These are phyloP conservation scores for Metschnikowia orientalis DNA, from an alignment of 805 yeast genomes.

Conservation along the genomic window DNA sequence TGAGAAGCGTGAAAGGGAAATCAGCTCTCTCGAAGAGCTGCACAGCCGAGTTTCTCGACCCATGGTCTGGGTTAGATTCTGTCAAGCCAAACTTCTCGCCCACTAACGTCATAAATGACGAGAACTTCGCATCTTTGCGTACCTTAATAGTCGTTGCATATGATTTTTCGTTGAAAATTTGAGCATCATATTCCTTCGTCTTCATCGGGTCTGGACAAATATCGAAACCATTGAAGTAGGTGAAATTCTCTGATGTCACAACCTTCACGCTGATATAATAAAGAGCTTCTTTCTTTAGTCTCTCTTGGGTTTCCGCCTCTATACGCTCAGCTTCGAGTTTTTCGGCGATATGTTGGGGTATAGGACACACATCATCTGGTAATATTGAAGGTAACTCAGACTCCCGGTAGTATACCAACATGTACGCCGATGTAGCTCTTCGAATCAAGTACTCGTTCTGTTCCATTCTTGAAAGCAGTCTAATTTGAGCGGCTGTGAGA, in stretches of 20 bases:
- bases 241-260: slow-evolving; percentile 51
- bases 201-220: slow-evolving; percentile 58
- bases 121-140: slow-evolving; percentile 51
- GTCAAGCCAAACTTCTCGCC: slow-evolving; percentile 39
- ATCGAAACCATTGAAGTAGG: slow-evolving; percentile 68
- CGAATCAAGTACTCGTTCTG: slow-evolving; percentile 60
- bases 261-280: slow-evolving; percentile 48
- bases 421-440: slow-evolving; percentile 91
- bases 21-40: slow-evolving; percentile 2
- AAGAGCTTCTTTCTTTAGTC: slow-evolving; percentile 61
- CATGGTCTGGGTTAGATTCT: too few relatives aligned
- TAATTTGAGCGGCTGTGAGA: slow-evolving; percentile 44
- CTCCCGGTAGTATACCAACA: slow-evolving; percentile 88
- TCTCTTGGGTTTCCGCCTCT: slow-evolving; percentile 50
- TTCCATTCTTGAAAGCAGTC: slow-evolving; percentile 52
- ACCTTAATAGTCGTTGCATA: slow-evolving; percentile 49
- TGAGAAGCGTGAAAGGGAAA: slow-evolving; percentile 53
- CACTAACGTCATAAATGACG: slow-evolving; percentile 47
- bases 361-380: slow-evolving; percentile 40
- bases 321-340: slow-evolving; percentile 61
- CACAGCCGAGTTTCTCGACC: not conserved
- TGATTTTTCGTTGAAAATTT: slow-evolving; percentile 43
- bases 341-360: slow-evolving; percentile 64
- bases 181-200: slow-evolving; percentile 44
- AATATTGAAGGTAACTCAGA: slow-evolving; percentile 53